Conservation (phyloP, 192 early-diverging fungal species). For the Coemansia furcata region DNA sequence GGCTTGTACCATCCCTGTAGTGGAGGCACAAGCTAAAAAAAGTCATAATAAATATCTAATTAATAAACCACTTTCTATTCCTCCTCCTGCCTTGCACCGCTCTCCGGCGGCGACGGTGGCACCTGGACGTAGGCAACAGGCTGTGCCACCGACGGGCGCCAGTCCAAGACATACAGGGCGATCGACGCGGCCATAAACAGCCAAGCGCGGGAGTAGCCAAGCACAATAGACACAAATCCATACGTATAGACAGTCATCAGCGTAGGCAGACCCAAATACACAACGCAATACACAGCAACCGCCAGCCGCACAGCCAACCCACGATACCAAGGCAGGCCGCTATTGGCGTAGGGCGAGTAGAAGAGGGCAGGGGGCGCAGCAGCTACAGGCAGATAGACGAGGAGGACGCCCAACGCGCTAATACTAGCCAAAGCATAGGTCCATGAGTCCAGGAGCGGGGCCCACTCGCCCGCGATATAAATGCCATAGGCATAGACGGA, state of each 20-base stretch:
- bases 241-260: slow-evolving; percentile 45
- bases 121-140: not conserved
- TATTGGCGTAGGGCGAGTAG: slow-evolving; percentile 15
- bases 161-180: slow-evolving; percentile 42
- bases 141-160: slow-evolving; percentile 6
- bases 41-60: not conserved
- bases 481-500: slow-evolving; percentile 60
- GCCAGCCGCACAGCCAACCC: slow-evolving; percentile 14
- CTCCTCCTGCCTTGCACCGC: not conserved
- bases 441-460: slow-evolving; percentile 49
- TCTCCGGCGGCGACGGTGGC: not conserved
- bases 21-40: too few species aligned
- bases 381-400: slow-evolving; percentile 44
- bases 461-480: slow-evolving; percentile 47
- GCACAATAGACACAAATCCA: slow-evolving; percentile 25
- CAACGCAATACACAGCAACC: slow-evolving; percentile 15
- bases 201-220: slow-evolving; percentile 43
- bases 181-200: slow-evolving; percentile 18
- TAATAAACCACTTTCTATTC: not conserved
- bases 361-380: slow-evolving; percentile 30
- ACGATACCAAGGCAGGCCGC: slow-evolving; percentile 23
- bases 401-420: slow-evolving; percentile 28
- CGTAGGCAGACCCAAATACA: slow-evolving; percentile 27
- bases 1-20: too few species aligned
- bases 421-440: slow-evolving; percentile 39